Conservation (phyloP, 1,284 basidiomycete species). For the Xanthoconium separans region DNA sequence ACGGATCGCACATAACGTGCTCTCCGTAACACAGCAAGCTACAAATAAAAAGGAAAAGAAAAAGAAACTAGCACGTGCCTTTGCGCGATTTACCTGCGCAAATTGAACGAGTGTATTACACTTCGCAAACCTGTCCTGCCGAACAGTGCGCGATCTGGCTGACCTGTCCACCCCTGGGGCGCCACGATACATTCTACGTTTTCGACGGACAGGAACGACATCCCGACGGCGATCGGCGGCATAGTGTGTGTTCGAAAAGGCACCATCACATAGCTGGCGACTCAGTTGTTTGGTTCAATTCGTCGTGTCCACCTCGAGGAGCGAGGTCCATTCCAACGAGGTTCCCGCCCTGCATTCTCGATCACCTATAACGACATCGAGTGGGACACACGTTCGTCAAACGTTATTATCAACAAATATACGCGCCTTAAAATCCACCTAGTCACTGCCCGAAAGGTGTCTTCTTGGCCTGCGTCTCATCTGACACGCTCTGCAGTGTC, state of each 20-base stretch:
- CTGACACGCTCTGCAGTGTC: too few relatives aligned
- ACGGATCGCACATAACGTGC: constrained; percentile 1
- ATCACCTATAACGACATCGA: constrained; percentile 16
- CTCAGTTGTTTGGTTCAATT: not conserved
- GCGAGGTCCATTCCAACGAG: constrained; percentile 13
- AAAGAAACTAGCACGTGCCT: not conserved
- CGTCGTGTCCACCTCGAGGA: not conserved
- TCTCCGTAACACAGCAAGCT: not conserved
- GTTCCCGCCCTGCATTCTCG: constrained; percentile 22
- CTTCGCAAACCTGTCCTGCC: constrained; percentile 42
- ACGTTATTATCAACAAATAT: too few relatives aligned
- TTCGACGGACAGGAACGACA: constrained; percentile 27
- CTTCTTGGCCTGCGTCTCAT: too few relatives aligned
- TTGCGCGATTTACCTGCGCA: constrained; percentile 22
- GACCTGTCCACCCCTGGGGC: not conserved
- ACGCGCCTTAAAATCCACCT: too few relatives aligned
- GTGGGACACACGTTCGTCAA: too few relatives aligned
- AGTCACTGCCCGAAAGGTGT: too few relatives aligned
- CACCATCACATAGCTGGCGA: constrained; percentile 6
- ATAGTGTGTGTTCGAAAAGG: constrained; percentile 24
- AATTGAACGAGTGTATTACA: constrained; percentile 38
- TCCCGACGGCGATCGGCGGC: constrained; percentile 42
- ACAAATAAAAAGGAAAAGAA: not conserved
- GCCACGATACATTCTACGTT: not conserved
- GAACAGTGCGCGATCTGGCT: constrained; percentile 30